Conservation (phyloP, 2,329 filamentous ascomycete genomes). For the Capronia americana region DNA sequence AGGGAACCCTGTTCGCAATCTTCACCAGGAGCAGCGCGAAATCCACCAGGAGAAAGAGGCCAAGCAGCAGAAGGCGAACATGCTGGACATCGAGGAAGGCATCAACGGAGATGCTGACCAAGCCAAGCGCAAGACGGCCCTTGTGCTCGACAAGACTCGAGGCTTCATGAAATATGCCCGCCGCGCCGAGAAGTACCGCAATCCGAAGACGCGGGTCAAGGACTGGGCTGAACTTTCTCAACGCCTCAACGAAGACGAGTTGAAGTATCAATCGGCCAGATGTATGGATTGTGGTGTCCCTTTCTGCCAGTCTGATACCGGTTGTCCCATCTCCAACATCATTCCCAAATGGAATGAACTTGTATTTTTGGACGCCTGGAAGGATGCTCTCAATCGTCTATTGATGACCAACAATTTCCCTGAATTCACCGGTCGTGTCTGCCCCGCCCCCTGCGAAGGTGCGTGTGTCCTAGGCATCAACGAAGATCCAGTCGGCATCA, state of each 20-base stretch:
- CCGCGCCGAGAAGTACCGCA: conserved; percentile 90
- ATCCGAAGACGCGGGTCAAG: conserved; percentile 79
- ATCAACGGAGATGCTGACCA: conserved; percentile 76
- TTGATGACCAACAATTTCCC: conserved; percentile 99
- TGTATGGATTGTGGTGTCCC: conserved; percentile 99
- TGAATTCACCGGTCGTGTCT: conserved; percentile 96
- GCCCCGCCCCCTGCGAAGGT: conserved; percentile 94
- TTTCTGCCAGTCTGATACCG: conserved; percentile 95
- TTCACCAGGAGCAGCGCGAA: conserved; percentile 62
- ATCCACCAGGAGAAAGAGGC: conserved; percentile 66
- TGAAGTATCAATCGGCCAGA: conserved; percentile 94
- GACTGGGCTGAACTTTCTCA: conserved; percentile 92
- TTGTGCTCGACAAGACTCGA: conserved; percentile 95
- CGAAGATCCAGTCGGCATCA: conserved; percentile 96
- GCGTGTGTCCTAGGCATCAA: conserved; percentile 96
- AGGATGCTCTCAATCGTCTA: conserved; percentile 86
- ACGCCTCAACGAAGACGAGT: conserved; percentile 88
- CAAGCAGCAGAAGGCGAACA: conserved; percentile 72
- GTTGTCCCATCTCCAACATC: conserved; percentile 95
- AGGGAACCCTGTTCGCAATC: conserved; percentile 64
- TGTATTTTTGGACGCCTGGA: conserved; percentile 77
- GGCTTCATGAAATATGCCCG: conserved; percentile 98
- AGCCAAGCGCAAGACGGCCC: conserved; percentile 86
- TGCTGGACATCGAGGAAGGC: conserved; percentile 90
- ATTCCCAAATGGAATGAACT: conserved; percentile 97